Evolutionary conservation across 2,329 filamentous ascomycete species (phyloP).

Genomic region (Dactylellina parvicollis): DNA sequence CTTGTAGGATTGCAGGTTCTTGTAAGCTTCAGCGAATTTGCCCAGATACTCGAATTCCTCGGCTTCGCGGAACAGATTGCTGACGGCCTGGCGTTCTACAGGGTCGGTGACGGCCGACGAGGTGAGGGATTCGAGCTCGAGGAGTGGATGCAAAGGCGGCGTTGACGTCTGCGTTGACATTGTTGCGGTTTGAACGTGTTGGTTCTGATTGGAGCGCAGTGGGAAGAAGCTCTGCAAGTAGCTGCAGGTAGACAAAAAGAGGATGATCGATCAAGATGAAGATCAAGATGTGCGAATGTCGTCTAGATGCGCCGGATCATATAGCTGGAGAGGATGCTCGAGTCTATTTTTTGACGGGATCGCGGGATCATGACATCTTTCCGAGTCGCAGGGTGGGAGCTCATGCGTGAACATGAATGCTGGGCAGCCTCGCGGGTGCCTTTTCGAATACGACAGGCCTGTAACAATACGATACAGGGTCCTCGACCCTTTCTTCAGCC

Average conservation of each 20-base stretch:
- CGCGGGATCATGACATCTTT: background rate
- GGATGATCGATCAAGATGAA: background rate
- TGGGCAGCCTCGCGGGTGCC: conserved; percentile 17
- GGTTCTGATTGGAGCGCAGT: conserved; percentile 17
- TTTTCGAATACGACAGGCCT: conserved; percentile 6
- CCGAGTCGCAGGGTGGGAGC: background rate
- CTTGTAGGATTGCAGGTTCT: background rate
- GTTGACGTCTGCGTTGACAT: conserved; percentile 29
- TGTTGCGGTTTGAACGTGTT: conserved; percentile 21
- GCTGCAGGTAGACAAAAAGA: background rate
- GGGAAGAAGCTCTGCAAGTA: background rate
- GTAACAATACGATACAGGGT: background rate
- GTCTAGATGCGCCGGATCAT: background rate
- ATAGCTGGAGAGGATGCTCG: background rate
- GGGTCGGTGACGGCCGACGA: background rate
- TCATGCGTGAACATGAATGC: background rate
- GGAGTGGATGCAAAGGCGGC: conserved; percentile 26
- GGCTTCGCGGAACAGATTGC: conserved; percentile 11
- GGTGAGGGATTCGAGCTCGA: conserved; percentile 34
- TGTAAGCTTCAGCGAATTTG: conserved; percentile 36
- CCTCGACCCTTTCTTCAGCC: conserved; percentile 14
- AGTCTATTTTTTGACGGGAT: background rate
- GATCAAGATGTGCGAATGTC: background rate
- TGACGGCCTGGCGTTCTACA: background rate
- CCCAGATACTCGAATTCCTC: conserved; percentile 39